These are phyloP conservation scores for Abrus pulchellus DNA, from an alignment of 306 rosid species.

Conservation along the genomic window DNA sequence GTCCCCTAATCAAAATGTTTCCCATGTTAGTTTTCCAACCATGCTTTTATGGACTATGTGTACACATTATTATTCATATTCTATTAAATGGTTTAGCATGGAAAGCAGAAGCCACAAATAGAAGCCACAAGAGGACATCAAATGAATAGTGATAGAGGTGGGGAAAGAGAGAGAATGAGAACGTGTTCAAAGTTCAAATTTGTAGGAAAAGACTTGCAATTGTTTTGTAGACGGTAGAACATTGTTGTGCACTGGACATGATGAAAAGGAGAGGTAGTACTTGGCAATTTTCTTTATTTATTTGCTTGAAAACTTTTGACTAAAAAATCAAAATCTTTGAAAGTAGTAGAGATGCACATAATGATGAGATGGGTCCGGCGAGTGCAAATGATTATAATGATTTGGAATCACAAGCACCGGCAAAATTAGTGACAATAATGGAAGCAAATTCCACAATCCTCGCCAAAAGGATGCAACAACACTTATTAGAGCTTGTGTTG, in stretches of 20 bases:
- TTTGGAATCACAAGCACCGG: conserved; percentile 39
- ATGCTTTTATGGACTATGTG: neutral
- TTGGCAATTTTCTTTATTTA: conserved; percentile 5
- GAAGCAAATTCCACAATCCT: conserved; percentile 48
- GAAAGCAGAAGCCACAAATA: conserved; percentile 8
- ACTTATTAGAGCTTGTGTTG: conserved; percentile 42
- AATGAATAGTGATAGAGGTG: neutral
- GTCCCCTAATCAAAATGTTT: conserved; percentile 15
- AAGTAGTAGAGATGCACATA: conserved; percentile 18
- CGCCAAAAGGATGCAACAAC: conserved; percentile 46
- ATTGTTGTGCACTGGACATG: neutral
- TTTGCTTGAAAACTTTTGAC: conserved; percentile 37
- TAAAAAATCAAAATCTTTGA: conserved; percentile 26
- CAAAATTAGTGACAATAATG: conserved; percentile 46
- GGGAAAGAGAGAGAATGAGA: neutral
- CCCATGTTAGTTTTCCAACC: conserved; percentile 27
- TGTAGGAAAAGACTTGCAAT: neutral
- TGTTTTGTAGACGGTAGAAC: neutral
- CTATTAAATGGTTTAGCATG: neutral
- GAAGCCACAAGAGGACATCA: neutral
- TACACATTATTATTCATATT: neutral
- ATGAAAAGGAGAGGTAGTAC: conserved; percentile 5
- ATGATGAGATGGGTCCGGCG: conserved; percentile 40
- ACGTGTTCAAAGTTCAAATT: conserved; percentile 13
- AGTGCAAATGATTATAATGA: conserved; percentile 35